Base-by-base conservation (phyloP, 2,329 filamentous ascomycete species). In the Stenocarpella maydis region DNA sequence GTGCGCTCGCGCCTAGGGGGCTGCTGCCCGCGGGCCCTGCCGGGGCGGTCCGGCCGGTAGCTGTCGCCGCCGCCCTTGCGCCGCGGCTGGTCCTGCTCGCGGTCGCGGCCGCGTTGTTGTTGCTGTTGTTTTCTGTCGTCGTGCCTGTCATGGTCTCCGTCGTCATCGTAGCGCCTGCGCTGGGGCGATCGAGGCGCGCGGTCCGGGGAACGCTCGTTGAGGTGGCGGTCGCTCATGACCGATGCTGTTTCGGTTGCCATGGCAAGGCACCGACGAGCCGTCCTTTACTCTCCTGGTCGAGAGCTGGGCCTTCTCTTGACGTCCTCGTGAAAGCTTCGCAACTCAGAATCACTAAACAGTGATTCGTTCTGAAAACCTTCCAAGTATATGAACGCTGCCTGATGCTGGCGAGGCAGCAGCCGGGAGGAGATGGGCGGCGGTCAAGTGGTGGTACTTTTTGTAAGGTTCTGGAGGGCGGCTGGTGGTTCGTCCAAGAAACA, bases 51-150 rank as follows among this genome's bases (percentile, higher is more conserved):
- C 28, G 84, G 84, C 52, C 84, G 82, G 72, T 88, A 88, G 64
- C 80, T 85, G 76, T 87, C 86, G 74, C 79, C 86, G 74, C 79
- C 80, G 55, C 78, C 84, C 78, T 85, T 83, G 75, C 83, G 83
- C 54, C 76, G 73, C 43, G 73, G 70, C 34, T 74, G 71, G 53
- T 74, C 70, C n/a, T 73, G 66, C 67, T 69, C 71, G 69, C 45
- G 69, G 66, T 41, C 69, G 72, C 37, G 74, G 61, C 47, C 69
- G 19, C 50, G 31, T 31, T 77, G 76, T 47, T 78, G 74, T 28
- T 43, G 31, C 21, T 77, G 76, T 45, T n/a, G n/a, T n/a, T n/a
- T n/a, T n/a, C 79, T 74, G 50, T 77, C 75, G 39, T 72, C 71
- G 53, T 74, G 71, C 21, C 75, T 66, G 58, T 78, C 75, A 64